A percentile compares a stretch with the other conserved stretches of the same genome.
phyloP scores from a whole-genome alignment of 2,329 filamentous ascomycete species.

The Emydomyces testavorans region DNA sequence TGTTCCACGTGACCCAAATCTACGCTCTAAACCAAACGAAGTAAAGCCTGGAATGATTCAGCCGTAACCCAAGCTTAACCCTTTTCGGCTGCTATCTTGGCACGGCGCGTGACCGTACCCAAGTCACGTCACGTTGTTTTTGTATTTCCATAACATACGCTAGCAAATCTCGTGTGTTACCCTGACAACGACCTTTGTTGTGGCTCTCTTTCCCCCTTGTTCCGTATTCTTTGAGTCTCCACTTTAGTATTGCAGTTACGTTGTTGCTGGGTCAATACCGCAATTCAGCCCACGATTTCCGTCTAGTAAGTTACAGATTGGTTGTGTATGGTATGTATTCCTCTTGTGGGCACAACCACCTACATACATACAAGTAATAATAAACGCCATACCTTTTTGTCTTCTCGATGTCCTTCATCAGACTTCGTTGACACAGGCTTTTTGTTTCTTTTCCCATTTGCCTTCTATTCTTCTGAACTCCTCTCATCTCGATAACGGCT shows the following conservation, averaged over 20 bases:
- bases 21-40: background rate
- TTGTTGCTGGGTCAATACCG: constrained; percentile 11
- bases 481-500: background rate
- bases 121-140: constrained; percentile 10
- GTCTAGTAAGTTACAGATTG: background rate
- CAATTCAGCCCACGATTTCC: constrained; percentile 1
- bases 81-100: background rate
- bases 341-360: constrained; percentile 8
- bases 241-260: constrained; percentile 10
- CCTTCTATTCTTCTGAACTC: constrained; percentile 1
- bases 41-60: constrained; percentile 1
- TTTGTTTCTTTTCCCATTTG: background rate
- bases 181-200: constrained; percentile 15
- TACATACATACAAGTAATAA: too few species aligned
- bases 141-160: constrained; percentile 12
- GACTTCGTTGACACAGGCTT: background rate
- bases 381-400: constrained; percentile 2
- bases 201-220: background rate
- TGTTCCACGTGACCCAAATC: background rate
- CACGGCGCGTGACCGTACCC: constrained; percentile 9
- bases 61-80: background rate
- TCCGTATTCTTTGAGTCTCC: constrained; percentile 1
- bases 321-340: constrained; percentile 7
- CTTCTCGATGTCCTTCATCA: constrained; percentile 6
- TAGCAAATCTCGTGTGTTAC: constrained; percentile 2